Base-by-base conservation (phyloP, 2,329 filamentous ascomycete genomes). In the Scytalidium sp. region DNA sequence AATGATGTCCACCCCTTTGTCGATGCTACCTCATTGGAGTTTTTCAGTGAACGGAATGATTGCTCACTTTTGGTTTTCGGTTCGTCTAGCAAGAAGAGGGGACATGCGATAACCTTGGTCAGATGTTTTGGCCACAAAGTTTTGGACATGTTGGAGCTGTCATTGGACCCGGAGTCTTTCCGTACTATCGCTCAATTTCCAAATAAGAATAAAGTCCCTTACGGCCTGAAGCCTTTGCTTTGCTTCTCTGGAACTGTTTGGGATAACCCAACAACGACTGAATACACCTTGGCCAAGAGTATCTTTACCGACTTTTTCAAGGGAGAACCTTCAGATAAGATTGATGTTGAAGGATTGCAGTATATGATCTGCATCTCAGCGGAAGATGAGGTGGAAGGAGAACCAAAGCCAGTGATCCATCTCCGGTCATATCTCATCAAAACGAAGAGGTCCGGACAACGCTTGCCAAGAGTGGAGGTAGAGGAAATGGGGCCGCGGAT, bases 11-110 rank as follows among this genome's bases (percentile, higher is more conserved):
- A 94, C 70, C 94, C 94, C 2, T 99, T 99, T 70, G 93, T 97
- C 70, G 91, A 95, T 67, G 75, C 88, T 56, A 78, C 86, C 22
- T 93, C 88, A 47, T 81, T 97, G 58, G 90, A 97, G 72, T 99
- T 99, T 76, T 92, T 99, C 76, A 87, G 87, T 55, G 85, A 92
- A 67, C 99, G 97, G 76, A 99, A 99, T 73, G 94, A 99, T 69
- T 85, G 89, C 63, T 88, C 85, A 42, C 75, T 97, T 43, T 79
- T 97, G 58, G 80, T 94, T 58, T 96, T 96, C 62, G 92, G 86
- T 46, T 85, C 82, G 67, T 87, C 86, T 70, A 90, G 81, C 69
- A 99, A 97, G 80, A 99, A 97, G 79, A 81, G 94, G n/a, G 92
- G 92, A 4, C 91, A 99, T 70, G 86, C 85, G 55, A 69, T 99